Evolutionary conservation across 495 filamentous ascomycete genomes (phyloP).

Genomic region (Xylaria sp.): DNA sequence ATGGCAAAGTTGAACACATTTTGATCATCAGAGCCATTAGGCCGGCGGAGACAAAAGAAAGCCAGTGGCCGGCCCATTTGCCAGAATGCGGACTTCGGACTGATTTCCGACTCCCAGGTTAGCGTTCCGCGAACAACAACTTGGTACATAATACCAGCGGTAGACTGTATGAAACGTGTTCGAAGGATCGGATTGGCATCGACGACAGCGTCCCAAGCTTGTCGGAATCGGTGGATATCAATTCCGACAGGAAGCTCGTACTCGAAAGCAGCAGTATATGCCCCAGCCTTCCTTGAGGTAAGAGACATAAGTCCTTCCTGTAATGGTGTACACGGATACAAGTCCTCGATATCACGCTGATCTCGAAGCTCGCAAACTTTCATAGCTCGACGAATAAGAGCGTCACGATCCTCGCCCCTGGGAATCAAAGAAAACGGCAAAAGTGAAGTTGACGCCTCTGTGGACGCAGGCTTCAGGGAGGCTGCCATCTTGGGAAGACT

Average conservation of each 20-base stretch:
- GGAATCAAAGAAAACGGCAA: slow-evolving; percentile 3
- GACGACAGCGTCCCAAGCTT: slow-evolving; percentile 47
- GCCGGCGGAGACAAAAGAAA: not conserved
- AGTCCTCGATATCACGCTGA: not conserved
- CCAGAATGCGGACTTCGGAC: not conserved
- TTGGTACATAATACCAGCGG: slow-evolving; percentile 31
- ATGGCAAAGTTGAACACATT: not conserved
- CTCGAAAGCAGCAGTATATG: slow-evolving; percentile 46
- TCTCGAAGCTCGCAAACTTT: not conserved
- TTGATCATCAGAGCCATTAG: not conserved
- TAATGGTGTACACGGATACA: slow-evolving; percentile 17
- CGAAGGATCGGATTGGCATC: slow-evolving; percentile 22
- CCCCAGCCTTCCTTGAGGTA: slow-evolving; percentile 27
- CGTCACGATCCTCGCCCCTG: not conserved
- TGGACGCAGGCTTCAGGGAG: not conserved
- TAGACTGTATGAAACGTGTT: slow-evolving; percentile 35
- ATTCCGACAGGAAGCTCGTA: slow-evolving; percentile 48
- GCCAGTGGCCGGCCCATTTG: not conserved
- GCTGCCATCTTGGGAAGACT: slow-evolving; percentile 7
- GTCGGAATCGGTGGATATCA: slow-evolving; percentile 46
- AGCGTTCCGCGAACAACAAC: slow-evolving; percentile 28
- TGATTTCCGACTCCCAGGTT: slow-evolving; percentile 22
- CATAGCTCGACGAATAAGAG: not conserved
- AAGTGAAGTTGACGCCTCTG: not conserved
- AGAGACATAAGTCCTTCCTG: slow-evolving; percentile 24